Evolutionary conservation across 129 eudicot species (phyloP), one percentile per base, ranked within the genome.

Genomic region (Pseudognaphalium luteoalbum): DNA sequence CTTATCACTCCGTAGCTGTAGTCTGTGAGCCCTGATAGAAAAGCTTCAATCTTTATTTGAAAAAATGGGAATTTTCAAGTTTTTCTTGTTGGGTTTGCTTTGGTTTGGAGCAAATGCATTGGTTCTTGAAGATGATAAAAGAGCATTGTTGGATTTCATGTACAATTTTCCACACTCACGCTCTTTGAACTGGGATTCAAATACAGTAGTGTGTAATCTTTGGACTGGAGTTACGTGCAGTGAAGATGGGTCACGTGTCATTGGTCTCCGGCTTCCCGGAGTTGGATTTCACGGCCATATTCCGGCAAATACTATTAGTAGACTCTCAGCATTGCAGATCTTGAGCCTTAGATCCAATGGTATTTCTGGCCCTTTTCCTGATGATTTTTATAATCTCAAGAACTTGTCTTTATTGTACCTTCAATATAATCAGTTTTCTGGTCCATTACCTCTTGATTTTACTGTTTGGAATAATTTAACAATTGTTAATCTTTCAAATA

Each of bases 221-320:
- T 93, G 98, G 98, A 88, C 96, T 71, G 98, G 98, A 16, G 87
- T 93, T 25, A 75, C 79, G 54, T 93, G 98, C 81, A 90, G 73
- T 80, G 88, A 83, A 72, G 96, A 93, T 47, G 87, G 89, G 77
- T 81, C 86, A 25, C 86, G 98, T 72, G 93, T 93, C 41, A 75
- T 83, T 20, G 85, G 82, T 30, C 84, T 93, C 67, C 80, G 98
- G 79, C 78, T 93, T 34, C 98, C 98, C 34, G 98, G 92, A 28
- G 89, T 90, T 33, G 97, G 98, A 11, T 87, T 93, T 70, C 83
- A 84, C 69, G 98, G 98, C 17, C 82, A 76, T 16, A 85, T 93
- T 73, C 98, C 98, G 71, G 81, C 58, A 19, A 82, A 93, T 72
- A 93, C 97, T 4, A 73, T 93, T 25, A 74, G 95, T 82, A 78